Evolutionary conservation across 169 alveolate species (phyloP).

Genomic region (Eimeria tenella): DNA sequence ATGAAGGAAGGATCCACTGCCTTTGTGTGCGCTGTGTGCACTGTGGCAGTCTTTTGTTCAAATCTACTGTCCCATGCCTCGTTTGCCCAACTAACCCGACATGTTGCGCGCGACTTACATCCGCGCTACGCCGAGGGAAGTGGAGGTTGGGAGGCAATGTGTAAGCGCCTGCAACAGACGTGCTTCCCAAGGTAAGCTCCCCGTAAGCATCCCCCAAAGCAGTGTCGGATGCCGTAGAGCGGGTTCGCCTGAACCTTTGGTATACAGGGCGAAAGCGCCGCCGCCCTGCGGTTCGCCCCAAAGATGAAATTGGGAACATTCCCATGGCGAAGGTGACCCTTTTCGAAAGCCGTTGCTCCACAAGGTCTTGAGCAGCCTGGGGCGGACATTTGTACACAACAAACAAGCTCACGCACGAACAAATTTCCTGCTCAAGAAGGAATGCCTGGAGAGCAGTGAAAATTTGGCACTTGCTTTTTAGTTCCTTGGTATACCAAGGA

Average conservation of each 20-base stretch:
- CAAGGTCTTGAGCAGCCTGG: conserved; percentile 84
- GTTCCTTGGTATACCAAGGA: no score
- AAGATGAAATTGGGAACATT: conserved; percentile 84
- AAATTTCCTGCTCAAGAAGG: background rate
- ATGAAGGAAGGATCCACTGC: background rate
- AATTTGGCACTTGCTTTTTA: no score
- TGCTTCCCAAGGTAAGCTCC: conserved; percentile 82
- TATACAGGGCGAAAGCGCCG: conserved; percentile 84
- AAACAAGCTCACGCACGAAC: background rate
- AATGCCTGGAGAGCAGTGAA: no score
- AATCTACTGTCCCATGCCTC: no score
- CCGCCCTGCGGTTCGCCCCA: conserved; percentile 86
- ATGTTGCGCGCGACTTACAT: conserved; percentile 12
- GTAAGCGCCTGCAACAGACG: conserved; percentile 73
- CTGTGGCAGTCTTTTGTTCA: no score
- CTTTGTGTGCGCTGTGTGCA: no score
- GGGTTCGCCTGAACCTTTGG: conserved; percentile 83
- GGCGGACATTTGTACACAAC: background rate
- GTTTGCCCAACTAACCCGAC: background rate
- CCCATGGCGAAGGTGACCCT: conserved; percentile 87
- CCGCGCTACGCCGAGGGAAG: conserved; percentile 68
- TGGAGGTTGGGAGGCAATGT: conserved; percentile 78
- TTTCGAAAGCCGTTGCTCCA: conserved; percentile 84
- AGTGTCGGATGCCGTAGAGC: conserved; percentile 85
- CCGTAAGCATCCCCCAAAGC: conserved; percentile 85